Evolutionary conservation across 2,329 filamentous ascomycete species (phyloP).

Genomic region (Xylaria sp.): DNA sequence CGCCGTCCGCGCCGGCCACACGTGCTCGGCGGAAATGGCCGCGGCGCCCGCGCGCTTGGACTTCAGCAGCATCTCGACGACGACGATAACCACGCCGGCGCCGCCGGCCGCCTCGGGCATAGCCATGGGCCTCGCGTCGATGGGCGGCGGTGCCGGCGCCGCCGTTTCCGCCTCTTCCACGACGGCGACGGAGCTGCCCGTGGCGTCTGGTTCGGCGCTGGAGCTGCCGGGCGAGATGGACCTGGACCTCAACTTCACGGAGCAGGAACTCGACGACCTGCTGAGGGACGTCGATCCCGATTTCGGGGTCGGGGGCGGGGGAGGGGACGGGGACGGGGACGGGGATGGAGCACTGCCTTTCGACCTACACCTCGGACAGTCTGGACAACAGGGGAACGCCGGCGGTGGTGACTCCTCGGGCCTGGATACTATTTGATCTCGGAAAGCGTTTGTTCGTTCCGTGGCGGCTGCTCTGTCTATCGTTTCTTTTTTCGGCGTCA

Average conservation of each 20-base stretch:
- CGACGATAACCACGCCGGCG: neutral
- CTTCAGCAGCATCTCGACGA: neutral
- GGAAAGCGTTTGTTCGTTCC: too few species aligned
- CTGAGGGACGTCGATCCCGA: constrained; percentile 30
- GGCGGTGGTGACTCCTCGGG: neutral
- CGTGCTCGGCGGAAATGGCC: neutral
- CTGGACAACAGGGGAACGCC: neutral
- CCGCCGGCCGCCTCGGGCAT: constrained; percentile 6
- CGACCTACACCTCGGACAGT: neutral
- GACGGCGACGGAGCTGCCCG: neutral
- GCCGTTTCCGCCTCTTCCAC: neutral
- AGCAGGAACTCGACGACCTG: constrained; percentile 36
- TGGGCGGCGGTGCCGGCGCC: neutral
- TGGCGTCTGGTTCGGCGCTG: constrained; percentile 8
- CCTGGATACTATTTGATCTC: neutral
- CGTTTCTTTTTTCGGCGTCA: too few species aligned
- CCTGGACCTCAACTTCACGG: constrained; percentile 31
- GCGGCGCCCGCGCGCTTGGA: neutral
- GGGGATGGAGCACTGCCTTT: neutral
- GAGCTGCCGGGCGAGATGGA: constrained; percentile 25
- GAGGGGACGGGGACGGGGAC: too few species aligned
- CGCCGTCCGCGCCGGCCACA: constrained; percentile 37
- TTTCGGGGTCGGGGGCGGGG: constrained; percentile 15
- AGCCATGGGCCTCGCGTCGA: constrained; percentile 12
- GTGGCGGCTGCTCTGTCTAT: too few species aligned